A percentile compares a stretch with the other conserved stretches of the same genome.
Evolutionary conservation across 1,139 yeast genomes (phyloP).

Genomic region (Suhomyces terraborum): DNA sequence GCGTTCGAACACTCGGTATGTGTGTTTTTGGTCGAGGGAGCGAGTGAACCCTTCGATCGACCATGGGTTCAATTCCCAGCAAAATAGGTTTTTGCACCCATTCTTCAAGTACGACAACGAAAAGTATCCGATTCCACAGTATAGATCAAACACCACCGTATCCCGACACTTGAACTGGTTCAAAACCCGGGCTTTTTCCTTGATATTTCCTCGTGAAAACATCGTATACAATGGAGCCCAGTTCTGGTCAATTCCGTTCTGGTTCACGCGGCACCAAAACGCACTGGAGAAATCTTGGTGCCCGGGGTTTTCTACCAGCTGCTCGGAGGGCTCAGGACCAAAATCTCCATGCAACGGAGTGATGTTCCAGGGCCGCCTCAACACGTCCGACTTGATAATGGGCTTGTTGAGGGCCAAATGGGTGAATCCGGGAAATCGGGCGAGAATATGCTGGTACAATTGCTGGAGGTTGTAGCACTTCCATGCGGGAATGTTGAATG

Average conservation of each 20-base stretch:
- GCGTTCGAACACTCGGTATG: slow-evolving; percentile 33
- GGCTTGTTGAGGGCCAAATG: slow-evolving; percentile 77
- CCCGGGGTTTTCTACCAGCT: slow-evolving; percentile 40
- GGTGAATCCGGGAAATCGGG: slow-evolving; percentile 34
- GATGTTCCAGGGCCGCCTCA: slow-evolving; percentile 65
- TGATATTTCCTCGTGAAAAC: slow-evolving; percentile 89
- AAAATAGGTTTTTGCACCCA: slow-evolving; percentile 54
- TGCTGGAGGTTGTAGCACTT: background rate
- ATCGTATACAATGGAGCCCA: slow-evolving; percentile 88
- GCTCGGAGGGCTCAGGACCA: slow-evolving; percentile 44
- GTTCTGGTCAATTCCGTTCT: slow-evolving; percentile 73
- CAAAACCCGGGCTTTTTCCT: slow-evolving; percentile 72
- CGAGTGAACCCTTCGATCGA: slow-evolving; percentile 68
- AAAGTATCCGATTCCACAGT: slow-evolving; percentile 88
- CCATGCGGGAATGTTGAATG: slow-evolving; percentile 46
- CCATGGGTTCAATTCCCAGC: slow-evolving; percentile 91
- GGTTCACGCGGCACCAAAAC: slow-evolving; percentile 72
- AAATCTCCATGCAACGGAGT: slow-evolving; percentile 66
- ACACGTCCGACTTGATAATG: slow-evolving; percentile 53
- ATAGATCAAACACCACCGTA: slow-evolving; percentile 63
- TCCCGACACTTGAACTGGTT: slow-evolving; percentile 28
- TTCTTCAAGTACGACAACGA: slow-evolving; percentile 64
- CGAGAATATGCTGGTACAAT: slow-evolving; percentile 30
- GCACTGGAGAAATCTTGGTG: slow-evolving; percentile 48
- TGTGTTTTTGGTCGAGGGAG: slow-evolving; percentile 55